Percentiles rank a stretch among this genome's conserved stretches.
Evolutionary conservation across 306 rosid genomes (phyloP).

Genomic region (Gillenia trifoliata): DNA sequence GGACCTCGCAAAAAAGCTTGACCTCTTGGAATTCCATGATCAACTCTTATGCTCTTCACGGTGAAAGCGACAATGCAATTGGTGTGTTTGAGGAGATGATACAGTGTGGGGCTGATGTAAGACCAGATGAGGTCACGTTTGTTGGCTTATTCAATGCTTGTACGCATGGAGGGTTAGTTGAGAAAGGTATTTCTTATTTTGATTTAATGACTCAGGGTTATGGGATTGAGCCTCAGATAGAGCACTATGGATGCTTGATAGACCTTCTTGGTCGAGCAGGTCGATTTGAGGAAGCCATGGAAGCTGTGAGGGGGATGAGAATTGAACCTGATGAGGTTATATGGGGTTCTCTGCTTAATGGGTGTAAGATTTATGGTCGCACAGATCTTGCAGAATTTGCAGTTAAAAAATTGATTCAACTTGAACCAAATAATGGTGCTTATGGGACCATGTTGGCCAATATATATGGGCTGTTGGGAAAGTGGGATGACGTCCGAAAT

Average conservation of each 20-base stretch:
- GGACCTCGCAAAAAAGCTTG: constrained; percentile 40
- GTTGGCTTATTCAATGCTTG: constrained; percentile 76
- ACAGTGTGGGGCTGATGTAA: constrained; percentile 17
- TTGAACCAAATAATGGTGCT: constrained; percentile 68
- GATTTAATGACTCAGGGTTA: constrained; percentile 43
- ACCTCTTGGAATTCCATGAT: constrained; percentile 81
- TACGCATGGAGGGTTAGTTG: constrained; percentile 75
- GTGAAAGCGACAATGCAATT: constrained; percentile 49
- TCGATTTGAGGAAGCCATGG: constrained; percentile 65
- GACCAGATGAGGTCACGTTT: constrained; percentile 68
- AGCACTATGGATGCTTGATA: constrained; percentile 75
- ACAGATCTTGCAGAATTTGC: constrained; percentile 62
- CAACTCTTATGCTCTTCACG: constrained; percentile 67
- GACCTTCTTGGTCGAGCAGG: constrained; percentile 85
- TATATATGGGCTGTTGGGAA: constrained; percentile 54
- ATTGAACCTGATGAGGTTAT: constrained; percentile 80
- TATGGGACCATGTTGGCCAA: constrained; percentile 60
- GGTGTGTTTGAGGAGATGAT: constrained; percentile 52
- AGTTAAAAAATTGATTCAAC: constrained; percentile 50
- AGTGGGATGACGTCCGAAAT: constrained; percentile 71
- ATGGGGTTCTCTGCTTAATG: constrained; percentile 81
- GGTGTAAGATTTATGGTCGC: constrained; percentile 65
- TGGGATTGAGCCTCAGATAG: constrained; percentile 54
- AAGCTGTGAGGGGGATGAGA: constrained; percentile 53
- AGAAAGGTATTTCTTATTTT: constrained; percentile 54